Base-by-base conservation (phyloP, 441 rosid genomes). In the Dalechampia spathulata region DNA sequence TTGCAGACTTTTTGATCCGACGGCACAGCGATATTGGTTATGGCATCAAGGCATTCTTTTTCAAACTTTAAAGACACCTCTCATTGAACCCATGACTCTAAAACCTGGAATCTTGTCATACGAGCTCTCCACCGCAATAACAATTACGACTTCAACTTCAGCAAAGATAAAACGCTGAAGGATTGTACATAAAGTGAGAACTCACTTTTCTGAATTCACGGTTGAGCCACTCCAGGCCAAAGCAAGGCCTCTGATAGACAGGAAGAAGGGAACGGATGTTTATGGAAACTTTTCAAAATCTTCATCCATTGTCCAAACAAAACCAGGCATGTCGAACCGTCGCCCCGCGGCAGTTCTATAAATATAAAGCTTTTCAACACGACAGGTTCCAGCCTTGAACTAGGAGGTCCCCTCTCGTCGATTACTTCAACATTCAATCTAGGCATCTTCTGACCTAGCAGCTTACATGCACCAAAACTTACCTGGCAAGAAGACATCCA, bases 401-500 rank as follows among this genome's bases (percentile, higher is more conserved):
- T 69, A 42, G 83, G 93, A 59, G 76, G 69, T 51, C 73, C 87
- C 40, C 71, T 61, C 80, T 91, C 98, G 23, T 91, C 92, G 22
- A 91, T 91, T 45, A 91, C 92, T 67, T 91, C 98, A 10, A 91
- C 95, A 49, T 87, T 91, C 49, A 91, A 80, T 69, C 73, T 74
- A 17, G 83, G 84, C 90, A 91, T 74, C 85, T 74, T 87, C 78
- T 74, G 86, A 63, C 85, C 86, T 13, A 87, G 75, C 56, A 83
- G 66, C 68, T 83, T 91, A 71, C 98, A 91, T 63, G 92, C 95
- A 63, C 75, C 82, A 19, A 66, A 83, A 63, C 92, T 87, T 58
- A 91, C 92, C 16, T 72, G 63, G 74, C 98, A 91, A 52, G 96
- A 82, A 23, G 98, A 91, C 90, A 87, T 81, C 98, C 98, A 91